Evolutionary conservation across 805 yeast species (phyloP), one percentile per base, ranked within the genome.

Genomic region (Saccharomycodes ludwigii): DNA sequence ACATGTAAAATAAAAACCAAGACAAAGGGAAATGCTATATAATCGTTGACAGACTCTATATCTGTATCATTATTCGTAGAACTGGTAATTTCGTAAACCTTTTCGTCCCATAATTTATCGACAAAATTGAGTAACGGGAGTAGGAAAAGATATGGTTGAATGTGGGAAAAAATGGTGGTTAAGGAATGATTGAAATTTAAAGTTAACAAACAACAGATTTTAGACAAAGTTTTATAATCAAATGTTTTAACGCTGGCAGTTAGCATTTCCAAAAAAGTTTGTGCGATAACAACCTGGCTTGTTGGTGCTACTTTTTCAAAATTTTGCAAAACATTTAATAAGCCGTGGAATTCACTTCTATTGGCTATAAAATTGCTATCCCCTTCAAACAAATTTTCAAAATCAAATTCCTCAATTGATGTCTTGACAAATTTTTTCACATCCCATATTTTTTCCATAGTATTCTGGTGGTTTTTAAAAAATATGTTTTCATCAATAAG

Each of bases 1-100:
- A 65, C 44, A 12, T 58, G 45, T 2, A 59, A 42, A 6, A 73
- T 41, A 24, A 76, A 58, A 23, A 76, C 47, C 17, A 78, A 44
- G 1, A 75, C 57, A 28, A 71, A 61, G 1, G 93, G 85, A 49
- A 77, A 75, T 24, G 80, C 74, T 2, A 82, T 61, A 44, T 75
- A 80, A 10, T 63, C 52, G 22, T 79, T 91, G 48, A 77, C 84
- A 39, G 68, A 70, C 40, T 71, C 68, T 35, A 63, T 61, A 32
- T 71, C 79, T 32, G 71, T 76, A 27, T 68, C 74, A 4, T 50
- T 52, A 31, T 41, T 43, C 21, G 40, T 27, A 40, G 37, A 63
- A 47, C 24, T 53, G 47, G 27, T 51, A 51, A 27, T 37, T 19
- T 21, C 36, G 39, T 18, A 43, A 39, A 40, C 35, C 9, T 37